Percentiles rank a stretch among this genome's conserved stretches.
Conservation (phyloP, 2,329 filamentous ascomycete genomes). For the Dothideomycetes sp. region DNA sequence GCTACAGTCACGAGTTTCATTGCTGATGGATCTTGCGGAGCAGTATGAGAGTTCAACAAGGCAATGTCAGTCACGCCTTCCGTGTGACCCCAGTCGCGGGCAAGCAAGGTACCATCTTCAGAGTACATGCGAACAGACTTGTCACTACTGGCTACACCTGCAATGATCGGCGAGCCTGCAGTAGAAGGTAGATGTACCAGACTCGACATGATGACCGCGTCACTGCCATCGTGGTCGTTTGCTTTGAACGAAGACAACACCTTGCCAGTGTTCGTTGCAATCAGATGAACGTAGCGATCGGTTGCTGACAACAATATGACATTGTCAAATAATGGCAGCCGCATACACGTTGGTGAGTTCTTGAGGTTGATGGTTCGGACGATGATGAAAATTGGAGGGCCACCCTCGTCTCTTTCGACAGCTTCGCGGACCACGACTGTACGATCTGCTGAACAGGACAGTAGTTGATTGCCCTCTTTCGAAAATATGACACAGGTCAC, state of each 20-base stretch:
- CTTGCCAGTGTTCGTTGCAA: constrained; percentile 50
- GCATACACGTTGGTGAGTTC: constrained; percentile 78
- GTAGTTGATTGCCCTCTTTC: constrained; percentile 54
- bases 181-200: constrained; percentile 54
- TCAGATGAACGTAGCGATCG: constrained; percentile 53
- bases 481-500: constrained; percentile 71
- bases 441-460: constrained; percentile 83
- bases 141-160: constrained; percentile 88
- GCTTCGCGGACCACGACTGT: constrained; percentile 76
- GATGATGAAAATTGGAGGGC: constrained; percentile 59
- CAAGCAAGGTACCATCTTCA: constrained; percentile 65
- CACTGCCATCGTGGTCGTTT: constrained; percentile 66
- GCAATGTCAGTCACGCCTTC: constrained; percentile 84
- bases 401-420: constrained; percentile 56
- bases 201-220: constrained; percentile 75
- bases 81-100: constrained; percentile 89
- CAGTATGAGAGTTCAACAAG: constrained; percentile 32
- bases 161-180: constrained; percentile 56
- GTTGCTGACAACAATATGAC: constrained; percentile 51
- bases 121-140: constrained; percentile 93
- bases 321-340: constrained; percentile 53
- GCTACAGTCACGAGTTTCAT: constrained; percentile 42
- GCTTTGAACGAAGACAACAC: constrained; percentile 69
- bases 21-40: constrained; percentile 29
- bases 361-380: constrained; percentile 72